phyloP scores from a whole-genome alignment of 1,284 basidiomycete species.

The Anthracocystis panici-leucophaei region DNA sequence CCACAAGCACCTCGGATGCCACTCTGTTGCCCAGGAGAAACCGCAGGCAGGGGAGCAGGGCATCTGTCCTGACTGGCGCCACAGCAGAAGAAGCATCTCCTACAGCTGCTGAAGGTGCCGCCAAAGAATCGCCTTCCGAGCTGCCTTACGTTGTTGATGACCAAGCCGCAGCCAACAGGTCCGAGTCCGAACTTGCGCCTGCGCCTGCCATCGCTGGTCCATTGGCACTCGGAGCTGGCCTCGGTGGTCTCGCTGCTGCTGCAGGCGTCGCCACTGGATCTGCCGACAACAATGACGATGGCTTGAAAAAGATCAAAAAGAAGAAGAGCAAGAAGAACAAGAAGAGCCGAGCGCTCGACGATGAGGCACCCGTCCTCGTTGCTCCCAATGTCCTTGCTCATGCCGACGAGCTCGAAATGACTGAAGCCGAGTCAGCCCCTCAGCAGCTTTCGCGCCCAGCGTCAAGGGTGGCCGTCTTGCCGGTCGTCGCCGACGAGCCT shows the following conservation, averaged over 20 bases:
- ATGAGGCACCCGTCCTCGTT: slow-evolving; percentile 12
- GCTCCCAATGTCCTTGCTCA: slow-evolving; percentile 6
- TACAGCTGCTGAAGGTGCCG: background rate
- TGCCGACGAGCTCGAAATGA: slow-evolving; percentile 4
- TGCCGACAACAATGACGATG: slow-evolving; percentile 2
- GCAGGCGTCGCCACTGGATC: slow-evolving; percentile 21
- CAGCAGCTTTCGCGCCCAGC: background rate
- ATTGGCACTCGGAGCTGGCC: slow-evolving; percentile 28
- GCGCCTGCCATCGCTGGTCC: slow-evolving; percentile 28
- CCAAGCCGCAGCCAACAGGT: slow-evolving; percentile 9
- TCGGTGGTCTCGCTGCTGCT: slow-evolving; percentile 38
- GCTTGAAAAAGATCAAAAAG: slow-evolving; percentile 24
- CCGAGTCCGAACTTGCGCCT: background rate
- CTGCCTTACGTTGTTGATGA: slow-evolving; percentile 44
- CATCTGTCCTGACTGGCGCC: slow-evolving; percentile 17
- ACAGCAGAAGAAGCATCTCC: slow-evolving; percentile 7
- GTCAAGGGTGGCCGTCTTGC: slow-evolving; percentile 11
- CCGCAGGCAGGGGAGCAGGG: slow-evolving; percentile 24
- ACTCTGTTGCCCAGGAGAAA: slow-evolving; percentile 29
- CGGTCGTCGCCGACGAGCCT: slow-evolving; percentile 5
- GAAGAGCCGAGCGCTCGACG: slow-evolving; percentile 2
- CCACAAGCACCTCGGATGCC: slow-evolving; percentile 10
- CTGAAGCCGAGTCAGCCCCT: background rate
- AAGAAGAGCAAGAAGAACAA: slow-evolving; percentile 34
- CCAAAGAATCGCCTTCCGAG: slow-evolving; percentile 29